Conservation (phyloP, 495 filamentous ascomycete species). For the Xylaria acuta region DNA sequence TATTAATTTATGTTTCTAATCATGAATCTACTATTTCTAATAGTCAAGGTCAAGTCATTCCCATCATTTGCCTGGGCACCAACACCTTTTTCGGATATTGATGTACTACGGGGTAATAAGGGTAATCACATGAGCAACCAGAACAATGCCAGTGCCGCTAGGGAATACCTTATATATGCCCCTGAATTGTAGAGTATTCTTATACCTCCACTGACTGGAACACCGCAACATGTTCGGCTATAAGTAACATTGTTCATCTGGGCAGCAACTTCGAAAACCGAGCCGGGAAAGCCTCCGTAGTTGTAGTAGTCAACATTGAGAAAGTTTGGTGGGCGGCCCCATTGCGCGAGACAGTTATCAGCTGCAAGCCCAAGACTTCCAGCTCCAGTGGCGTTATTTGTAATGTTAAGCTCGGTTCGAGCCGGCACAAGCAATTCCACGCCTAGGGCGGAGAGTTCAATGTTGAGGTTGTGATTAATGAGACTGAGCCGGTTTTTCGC, state of each 20-base stretch:
- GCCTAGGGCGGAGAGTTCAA: conserved; percentile 68
- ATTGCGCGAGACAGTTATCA: conserved; percentile 68
- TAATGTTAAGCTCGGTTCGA: conserved; percentile 65
- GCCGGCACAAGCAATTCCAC: conserved; percentile 76
- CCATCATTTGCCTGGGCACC: neutral
- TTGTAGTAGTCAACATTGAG: conserved; percentile 93
- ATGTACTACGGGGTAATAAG: neutral
- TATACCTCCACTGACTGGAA: neutral
- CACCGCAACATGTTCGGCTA: conserved; percentile 74
- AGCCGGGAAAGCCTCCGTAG: conserved; percentile 68
- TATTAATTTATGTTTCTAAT: neutral
- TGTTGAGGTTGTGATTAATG: conserved; percentile 91
- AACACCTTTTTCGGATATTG: neutral
- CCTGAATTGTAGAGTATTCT: neutral
- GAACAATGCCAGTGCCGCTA: conserved; percentile 6
- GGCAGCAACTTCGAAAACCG: conserved; percentile 91
- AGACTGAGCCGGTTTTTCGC: conserved; percentile 75
- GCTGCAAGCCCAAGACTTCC: conserved; percentile 77
- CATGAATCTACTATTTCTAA: neutral
- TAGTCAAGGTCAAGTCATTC: neutral
- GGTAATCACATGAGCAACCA: conserved; percentile 4
- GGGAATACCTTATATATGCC: neutral
- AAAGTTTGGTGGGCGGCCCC: conserved; percentile 80
- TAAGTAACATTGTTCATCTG: conserved; percentile 85
- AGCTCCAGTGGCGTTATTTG: conserved; percentile 68